Conservation (phyloP, 106 monocot species). For the Allium cepa region DNA sequence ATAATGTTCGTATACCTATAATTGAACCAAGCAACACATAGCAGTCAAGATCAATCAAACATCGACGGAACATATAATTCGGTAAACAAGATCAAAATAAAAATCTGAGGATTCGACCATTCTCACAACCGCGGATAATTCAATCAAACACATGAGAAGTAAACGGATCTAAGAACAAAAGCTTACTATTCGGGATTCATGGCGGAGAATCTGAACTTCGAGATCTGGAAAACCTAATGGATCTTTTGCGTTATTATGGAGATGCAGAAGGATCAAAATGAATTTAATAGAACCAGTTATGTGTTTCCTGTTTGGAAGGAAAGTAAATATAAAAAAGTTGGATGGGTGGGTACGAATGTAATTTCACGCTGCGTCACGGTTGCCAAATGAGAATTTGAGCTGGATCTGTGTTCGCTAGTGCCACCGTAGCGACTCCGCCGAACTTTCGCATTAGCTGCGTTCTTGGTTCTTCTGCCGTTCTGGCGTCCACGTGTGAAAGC, state of each 20-base stretch:
- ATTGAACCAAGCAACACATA: neutral
- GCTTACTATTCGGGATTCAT: conserved; percentile 1
- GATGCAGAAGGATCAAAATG: no score
- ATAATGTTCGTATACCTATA: neutral
- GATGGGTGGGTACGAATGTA: no score
- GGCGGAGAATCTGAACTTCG: neutral
- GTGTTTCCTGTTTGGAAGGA: no score
- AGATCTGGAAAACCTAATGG: neutral
- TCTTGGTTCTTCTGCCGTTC: no score
- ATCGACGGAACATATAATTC: neutral
- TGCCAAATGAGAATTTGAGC: no score
- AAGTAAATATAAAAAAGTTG: no score
- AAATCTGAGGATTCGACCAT: neutral
- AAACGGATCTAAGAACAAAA: neutral
- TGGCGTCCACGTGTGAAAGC: no score
- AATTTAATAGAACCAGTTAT: no score
- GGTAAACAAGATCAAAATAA: neutral
- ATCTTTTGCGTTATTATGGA: neutral
- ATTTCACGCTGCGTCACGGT: no score
- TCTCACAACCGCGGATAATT: neutral
- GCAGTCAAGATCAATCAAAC: neutral
- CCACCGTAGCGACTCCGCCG: no score
- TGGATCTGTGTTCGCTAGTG: no score
- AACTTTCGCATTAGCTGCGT: no score
- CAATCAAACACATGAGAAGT: neutral